Evolutionary conservation across 768 basidiomycete genomes (phyloP), one percentile per base, ranked within the genome.

Genomic region (Sporobolomyces phaffii): DNA sequence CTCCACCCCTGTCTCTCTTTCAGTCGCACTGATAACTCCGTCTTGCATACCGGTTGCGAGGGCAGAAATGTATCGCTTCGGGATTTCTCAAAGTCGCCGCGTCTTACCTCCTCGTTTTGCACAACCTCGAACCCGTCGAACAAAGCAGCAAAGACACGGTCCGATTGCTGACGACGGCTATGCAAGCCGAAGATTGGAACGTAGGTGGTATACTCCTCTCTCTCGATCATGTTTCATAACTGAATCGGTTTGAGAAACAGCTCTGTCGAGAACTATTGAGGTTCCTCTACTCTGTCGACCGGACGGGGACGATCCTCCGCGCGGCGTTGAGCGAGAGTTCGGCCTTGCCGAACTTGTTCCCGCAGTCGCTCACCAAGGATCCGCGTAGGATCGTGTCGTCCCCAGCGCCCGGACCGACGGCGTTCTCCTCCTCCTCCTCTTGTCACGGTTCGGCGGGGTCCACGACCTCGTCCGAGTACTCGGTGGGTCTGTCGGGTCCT

Each of bases 231-330:
- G 3, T 5, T 31, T 4, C 28, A 44, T 5, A 2, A 29, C 34
- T 33, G 34, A 28, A 13, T 29, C 45, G 4, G 34, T 40, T 36
- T 38, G 38, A 9, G 10, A 38, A 38, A 20, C 72, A 90, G 74
- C 81, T 99, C 15, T 96, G 89, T 78, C 85, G 89, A 64, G 94
- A 98, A 76, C 81, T 99, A 18, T 79, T 97, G 20, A 85, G 94
- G 24, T 99, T 99, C 79, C 77, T 98, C 52, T 89, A 88, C 76
- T 92, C 89, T 3, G 88, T 94, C 54, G 94, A 97, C 76, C 89
- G 92, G 45, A 85, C 86, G 0, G 94, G 93, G 2, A 14, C 51
- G 9, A 71, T 75, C n/a, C 54, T 75, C 24, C 70, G 69, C 5
- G 61, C 65, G 1, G 72, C 72, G 2, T 51, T 75, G 9, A 54